These are phyloP conservation scores for Cryptococcus sp. DNA, from an alignment of 1,284 basidiomycete genomes.

Conservation along the genomic window DNA sequence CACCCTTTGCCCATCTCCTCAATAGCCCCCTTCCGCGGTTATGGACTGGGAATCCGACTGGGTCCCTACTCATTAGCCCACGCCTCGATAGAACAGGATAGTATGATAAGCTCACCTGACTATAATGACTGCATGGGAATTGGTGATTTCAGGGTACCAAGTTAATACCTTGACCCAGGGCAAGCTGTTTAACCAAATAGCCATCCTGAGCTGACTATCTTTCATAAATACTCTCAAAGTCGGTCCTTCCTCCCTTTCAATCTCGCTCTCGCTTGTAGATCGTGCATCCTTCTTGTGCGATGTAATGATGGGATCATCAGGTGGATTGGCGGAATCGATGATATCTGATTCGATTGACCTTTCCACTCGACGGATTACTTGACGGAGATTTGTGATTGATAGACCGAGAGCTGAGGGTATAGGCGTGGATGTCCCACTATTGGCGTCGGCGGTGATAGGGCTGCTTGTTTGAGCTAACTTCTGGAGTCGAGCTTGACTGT, in stretches of 20 bases:
- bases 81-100: background rate
- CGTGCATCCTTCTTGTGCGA: too few relatives aligned
- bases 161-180: slow-evolving; percentile 31
- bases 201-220: slow-evolving; percentile 35
- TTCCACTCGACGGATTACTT: slow-evolving; percentile 33
- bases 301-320: too few relatives aligned
- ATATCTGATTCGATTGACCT: slow-evolving; percentile 33
- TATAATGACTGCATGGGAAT: slow-evolving; percentile 40
- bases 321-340: slow-evolving; percentile 20
- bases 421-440: slow-evolving; percentile 1
- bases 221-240: slow-evolving; percentile 10
- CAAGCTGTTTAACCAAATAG: slow-evolving; percentile 34
- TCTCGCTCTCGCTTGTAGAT: background rate
- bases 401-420: slow-evolving; percentile 23
- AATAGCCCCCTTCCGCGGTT: slow-evolving; percentile 36
- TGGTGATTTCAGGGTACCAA: slow-evolving; percentile 40
- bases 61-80: slow-evolving; percentile 20
- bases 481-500: slow-evolving; percentile 27
- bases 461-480: slow-evolving; percentile 20
- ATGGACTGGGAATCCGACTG: slow-evolving; percentile 31
- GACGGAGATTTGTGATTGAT: slow-evolving; percentile 28
- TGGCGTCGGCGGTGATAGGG: background rate
- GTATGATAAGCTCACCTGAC: slow-evolving; percentile 31
- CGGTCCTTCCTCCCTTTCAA: background rate
- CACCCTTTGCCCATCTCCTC: slow-evolving; percentile 30